These are phyloP conservation scores for Globisporangium cylindrosporum DNA, from an alignment of 352 stramenopile species.

Conservation along the genomic window DNA sequence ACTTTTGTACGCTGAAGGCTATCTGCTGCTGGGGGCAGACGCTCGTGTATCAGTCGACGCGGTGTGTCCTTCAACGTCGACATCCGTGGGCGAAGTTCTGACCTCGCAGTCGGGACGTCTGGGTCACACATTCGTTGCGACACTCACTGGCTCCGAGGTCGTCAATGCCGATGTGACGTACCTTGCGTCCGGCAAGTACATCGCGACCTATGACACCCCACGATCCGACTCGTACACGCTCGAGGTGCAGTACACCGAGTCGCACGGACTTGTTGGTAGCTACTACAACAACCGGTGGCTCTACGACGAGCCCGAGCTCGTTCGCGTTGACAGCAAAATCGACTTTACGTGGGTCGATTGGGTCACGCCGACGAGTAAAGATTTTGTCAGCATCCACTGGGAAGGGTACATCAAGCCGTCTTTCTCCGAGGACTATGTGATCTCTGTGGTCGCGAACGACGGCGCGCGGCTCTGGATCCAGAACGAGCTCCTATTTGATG, in stretches of 20 bases:
- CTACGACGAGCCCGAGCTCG: slow-evolving; percentile 77
- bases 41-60: slow-evolving; percentile 37
- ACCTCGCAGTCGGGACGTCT: slow-evolving; percentile 44
- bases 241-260: slow-evolving; percentile 68
- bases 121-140: slow-evolving; percentile 67
- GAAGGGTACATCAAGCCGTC: slow-evolving; percentile 89
- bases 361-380: slow-evolving; percentile 89
- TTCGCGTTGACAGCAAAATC: slow-evolving; percentile 85
- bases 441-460: slow-evolving; percentile 89
- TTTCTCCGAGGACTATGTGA: slow-evolving; percentile 88
- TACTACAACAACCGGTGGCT: slow-evolving; percentile 98
- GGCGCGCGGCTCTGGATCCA: slow-evolving; percentile 85
- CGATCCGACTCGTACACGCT: slow-evolving; percentile 85
- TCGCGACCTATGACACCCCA: slow-evolving; percentile 88
- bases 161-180: slow-evolving; percentile 69
- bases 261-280: slow-evolving; percentile 81
- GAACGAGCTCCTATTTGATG: slow-evolving; percentile 41
- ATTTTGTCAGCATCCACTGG: slow-evolving; percentile 95
- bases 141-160: slow-evolving; percentile 47
- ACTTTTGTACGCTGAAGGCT: slow-evolving; percentile 81
- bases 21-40: slow-evolving; percentile 52
- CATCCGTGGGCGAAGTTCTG: slow-evolving; percentile 31
- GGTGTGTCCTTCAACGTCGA: slow-evolving; percentile 43
- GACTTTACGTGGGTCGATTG: slow-evolving; percentile 92
- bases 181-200: slow-evolving; percentile 71